Evolutionary conservation across 345 rosid species (phyloP).

Genomic region (Salix koriyanagi): DNA sequence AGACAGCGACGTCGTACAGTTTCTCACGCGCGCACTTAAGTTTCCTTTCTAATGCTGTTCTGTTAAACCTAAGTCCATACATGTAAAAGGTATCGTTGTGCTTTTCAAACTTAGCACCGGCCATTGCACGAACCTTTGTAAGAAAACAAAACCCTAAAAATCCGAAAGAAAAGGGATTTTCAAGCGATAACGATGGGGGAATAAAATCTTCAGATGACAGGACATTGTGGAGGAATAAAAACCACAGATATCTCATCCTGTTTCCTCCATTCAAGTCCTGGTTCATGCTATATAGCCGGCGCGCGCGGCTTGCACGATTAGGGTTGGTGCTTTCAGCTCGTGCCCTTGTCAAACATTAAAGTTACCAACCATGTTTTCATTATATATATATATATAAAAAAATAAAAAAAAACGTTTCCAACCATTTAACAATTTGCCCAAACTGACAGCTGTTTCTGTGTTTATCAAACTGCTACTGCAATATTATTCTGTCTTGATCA

Average conservation of each 20-base stretch:
- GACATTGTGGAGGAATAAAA: neutral
- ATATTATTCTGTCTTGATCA: neutral
- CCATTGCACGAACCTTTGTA: slow-evolving; percentile 38
- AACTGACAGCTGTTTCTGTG: slow-evolving; percentile 4
- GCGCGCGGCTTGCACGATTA: slow-evolving; percentile 6
- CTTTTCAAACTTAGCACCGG: slow-evolving; percentile 18
- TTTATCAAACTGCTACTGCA: neutral
- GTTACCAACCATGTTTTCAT: neutral
- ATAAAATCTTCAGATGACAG: slow-evolving; percentile 22
- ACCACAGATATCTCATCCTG: slow-evolving; percentile 25
- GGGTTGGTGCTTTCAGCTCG: neutral
- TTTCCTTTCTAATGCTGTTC: neutral
- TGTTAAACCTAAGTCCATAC: neutral
- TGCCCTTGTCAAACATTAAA: neutral
- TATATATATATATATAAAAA: too few species aligned
- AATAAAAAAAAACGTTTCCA: neutral
- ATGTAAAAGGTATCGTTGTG: neutral
- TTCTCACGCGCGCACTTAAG: neutral
- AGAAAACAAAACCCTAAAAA: neutral
- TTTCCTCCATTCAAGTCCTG: neutral
- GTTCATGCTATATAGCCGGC: neutral
- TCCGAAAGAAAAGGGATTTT: neutral
- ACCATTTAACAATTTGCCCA: neutral
- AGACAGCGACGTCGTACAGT: slow-evolving; percentile 4
- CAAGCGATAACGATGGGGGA: slow-evolving; percentile 2